phyloP scores from a whole-genome alignment of 1,284 basidiomycete species.

The Ganoderma resinaceum region DNA sequence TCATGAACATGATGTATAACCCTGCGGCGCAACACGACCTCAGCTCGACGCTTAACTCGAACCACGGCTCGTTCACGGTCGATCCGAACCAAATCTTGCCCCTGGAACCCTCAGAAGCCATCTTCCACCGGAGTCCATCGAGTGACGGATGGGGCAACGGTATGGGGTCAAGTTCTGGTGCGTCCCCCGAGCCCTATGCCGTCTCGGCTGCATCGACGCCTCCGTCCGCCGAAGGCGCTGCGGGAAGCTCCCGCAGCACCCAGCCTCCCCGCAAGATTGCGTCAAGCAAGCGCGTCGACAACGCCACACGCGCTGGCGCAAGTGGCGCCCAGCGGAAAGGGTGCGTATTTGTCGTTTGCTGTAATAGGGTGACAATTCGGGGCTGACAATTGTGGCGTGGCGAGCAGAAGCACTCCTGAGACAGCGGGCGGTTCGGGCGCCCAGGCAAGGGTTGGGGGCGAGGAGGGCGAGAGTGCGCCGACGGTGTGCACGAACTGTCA shows the following conservation, averaged over 20 bases:
- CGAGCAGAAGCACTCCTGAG: conserved; percentile 31
- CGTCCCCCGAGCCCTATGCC: conserved; percentile 79
- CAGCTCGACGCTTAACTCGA: conserved; percentile 39
- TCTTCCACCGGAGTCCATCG: conserved; percentile 77
- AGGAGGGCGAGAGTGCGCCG: conserved; percentile 72
- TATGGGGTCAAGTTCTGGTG: conserved; percentile 67
- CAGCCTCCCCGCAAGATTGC: conserved; percentile 58
- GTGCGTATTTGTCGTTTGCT: conserved; percentile 39
- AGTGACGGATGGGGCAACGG: conserved; percentile 82
- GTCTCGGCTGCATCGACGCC: conserved; percentile 74
- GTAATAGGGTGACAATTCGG: background rate
- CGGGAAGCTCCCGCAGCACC: conserved; percentile 36
- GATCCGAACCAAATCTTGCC: conserved; percentile 87
- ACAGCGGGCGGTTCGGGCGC: conserved; percentile 32
- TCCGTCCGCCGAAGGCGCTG: conserved; percentile 61
- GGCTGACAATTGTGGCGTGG: background rate
- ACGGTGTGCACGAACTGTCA: conserved; percentile 95
- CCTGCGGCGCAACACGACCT: conserved; percentile 49
- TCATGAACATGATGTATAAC: conserved; percentile 68
- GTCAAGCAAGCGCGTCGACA: conserved; percentile 63
- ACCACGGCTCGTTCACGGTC: conserved; percentile 70
- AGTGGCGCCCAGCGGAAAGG: conserved; percentile 52
- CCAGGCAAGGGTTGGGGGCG: conserved; percentile 53
- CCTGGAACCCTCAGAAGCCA: conserved; percentile 51
- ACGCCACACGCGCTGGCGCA: conserved; percentile 31